Base-by-base conservation (phyloP, 2,329 filamentous ascomycete genomes). In the Pseudocercospora cruenta region DNA sequence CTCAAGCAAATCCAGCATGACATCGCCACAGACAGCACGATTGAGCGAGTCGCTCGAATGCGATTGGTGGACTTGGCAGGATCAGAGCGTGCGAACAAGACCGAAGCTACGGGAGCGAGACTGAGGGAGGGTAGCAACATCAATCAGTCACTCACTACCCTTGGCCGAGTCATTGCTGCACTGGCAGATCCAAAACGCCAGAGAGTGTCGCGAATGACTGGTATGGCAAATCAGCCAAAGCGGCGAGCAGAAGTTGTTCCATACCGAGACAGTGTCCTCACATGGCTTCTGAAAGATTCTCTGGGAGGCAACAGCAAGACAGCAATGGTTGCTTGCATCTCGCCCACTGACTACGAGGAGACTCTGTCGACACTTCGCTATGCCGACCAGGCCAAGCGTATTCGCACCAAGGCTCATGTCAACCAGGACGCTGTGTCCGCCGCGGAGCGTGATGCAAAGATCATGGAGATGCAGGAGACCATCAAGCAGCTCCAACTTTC, bases 1-100 rank as follows among this genome's bases (percentile, higher is more conserved):
- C 85, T 99, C 65, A 97, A 97, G 81, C 95, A 98, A 80, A 99
- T 99, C 70, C 94, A 97, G 76, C 94, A 98, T 80, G 94, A 97
- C 74, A 90, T 97, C 81, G 91, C 93, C 61, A 96, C 93, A n/a
- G 95, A 99, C 78, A 94, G 97, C 82, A 98, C 94, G 1, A 98
- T 96, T 14, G 95, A 99, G 79, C 89, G 95, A 70, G 92, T 92
- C 73, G 95, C 94, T 45, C 90, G 95, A 62, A 99, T 99, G 80
- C 90, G 95, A 16, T 86, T 99, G 3, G 95, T 99, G 36, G 95
- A 99, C 80, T 85, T 99, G 59, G 95, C 95, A 14, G 95, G 95
- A 51, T 97, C 93, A 57, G 95, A 99, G 81, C 88, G 95, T 62
- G 95, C 95, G 68, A 97, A 97, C 78, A 90, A 93, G 0, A 99